Conservation (phyloP, 768 basidiomycete species). For the Plicaturopsis crispa region DNA sequence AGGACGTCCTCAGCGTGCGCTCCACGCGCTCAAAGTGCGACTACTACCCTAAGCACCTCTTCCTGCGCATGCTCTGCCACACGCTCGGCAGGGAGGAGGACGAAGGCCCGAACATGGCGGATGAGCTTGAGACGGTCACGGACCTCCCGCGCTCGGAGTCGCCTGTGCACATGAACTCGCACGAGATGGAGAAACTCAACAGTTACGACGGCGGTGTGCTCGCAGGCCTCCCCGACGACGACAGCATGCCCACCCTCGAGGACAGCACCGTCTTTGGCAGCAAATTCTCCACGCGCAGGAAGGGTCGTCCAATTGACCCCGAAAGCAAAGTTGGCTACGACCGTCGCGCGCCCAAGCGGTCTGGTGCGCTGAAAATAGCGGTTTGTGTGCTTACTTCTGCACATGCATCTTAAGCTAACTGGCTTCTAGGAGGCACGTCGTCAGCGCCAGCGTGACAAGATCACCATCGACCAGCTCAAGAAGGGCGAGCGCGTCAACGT, state of each 20-base stretch:
- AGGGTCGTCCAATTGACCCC: too few relatives aligned
- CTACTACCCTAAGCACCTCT: constrained; percentile 65
- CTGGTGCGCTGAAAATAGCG: too few relatives aligned
- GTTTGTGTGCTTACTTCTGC: too few relatives aligned
- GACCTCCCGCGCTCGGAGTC: constrained; percentile 26
- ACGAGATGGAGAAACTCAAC: too few relatives aligned
- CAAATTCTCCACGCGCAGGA: too few relatives aligned
- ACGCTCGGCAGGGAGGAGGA: constrained; percentile 25
- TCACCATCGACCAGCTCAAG: constrained; percentile 23
- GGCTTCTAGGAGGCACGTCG: too few relatives aligned
- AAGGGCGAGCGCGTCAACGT: constrained; percentile 54
- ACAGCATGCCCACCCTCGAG: too few relatives aligned
- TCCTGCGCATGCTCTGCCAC: constrained; percentile 63
- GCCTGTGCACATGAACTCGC: constrained; percentile 16
- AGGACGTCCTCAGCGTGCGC: constrained; percentile 57
- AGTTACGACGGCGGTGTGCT: too few relatives aligned
- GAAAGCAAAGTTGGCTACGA: too few relatives aligned
- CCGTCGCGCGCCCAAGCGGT: too few relatives aligned
- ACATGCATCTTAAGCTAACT: too few relatives aligned
- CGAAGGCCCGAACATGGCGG: not conserved
- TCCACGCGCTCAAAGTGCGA: constrained; percentile 59
- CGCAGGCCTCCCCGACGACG: constrained; percentile 11
- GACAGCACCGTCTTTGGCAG: too few relatives aligned
- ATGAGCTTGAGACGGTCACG: constrained; percentile 11
- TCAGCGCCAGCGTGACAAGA: constrained; percentile 3